Evolutionary conservation across 352 stramenopile species (phyloP), one percentile per base, ranked within the genome.

Genomic region (Phytopythium ostracodes): DNA sequence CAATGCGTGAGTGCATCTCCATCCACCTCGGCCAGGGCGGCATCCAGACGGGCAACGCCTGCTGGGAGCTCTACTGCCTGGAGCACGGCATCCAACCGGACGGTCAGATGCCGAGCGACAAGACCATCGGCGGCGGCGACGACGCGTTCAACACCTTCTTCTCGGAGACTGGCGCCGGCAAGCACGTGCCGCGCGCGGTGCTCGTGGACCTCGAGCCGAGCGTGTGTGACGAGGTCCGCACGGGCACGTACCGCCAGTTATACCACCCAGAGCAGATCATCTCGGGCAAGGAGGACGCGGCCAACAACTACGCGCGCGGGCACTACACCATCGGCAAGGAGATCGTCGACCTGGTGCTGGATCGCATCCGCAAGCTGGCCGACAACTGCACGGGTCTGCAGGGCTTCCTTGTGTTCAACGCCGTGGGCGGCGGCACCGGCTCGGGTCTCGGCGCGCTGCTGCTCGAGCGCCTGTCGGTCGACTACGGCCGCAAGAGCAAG

Each of bases 181-280:
- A 98, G 75, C 94, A 99, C 84, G 97, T 99, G 29, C 97, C 97
- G n/a, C 94, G 97, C 64, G 93, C 96, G 10, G 91, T 99, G 54
- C 96, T 98, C 65, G 95, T 99, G 20, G 97, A 99, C 83, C 80
- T 99, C 29, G 97, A 99, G 77, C 96, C 96, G 9, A 98, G 79
- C 17, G 96, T 99, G n/a, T 98, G 95, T 71, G 97, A 99, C 68
- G 94, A 99, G 83, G 92, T 99, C 38, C 92, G 96, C 65, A 92
- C 84, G 36, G 96, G 96, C 65, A 96, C 92, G 10, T 99, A 98
- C 85, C 79, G 92, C 63, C 89, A 98, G 68, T 75, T 99, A 43
- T 99, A 98, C 80, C 96, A 99, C 73, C 97, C 97, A 7, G 97
- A 99, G 68, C 96, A 99, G 76, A 98, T 99, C 73, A 99, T 99